Conservation (phyloP, 1,284 basidiomycete species). For the Taiwanofungus camphoratus region DNA sequence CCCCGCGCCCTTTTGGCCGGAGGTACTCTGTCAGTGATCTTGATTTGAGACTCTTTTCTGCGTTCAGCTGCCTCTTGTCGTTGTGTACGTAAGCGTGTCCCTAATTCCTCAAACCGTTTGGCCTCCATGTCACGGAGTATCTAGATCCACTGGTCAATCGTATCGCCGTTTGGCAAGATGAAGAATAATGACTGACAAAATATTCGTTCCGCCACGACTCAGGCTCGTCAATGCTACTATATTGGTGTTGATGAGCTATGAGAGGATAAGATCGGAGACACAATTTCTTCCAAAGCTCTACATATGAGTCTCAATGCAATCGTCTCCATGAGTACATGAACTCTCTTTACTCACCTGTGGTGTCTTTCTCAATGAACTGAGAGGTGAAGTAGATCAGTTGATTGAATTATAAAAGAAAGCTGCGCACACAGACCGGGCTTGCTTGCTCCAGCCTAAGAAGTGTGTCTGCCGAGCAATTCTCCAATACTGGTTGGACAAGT, state of each 20-base stretch:
- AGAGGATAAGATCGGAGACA: conserved; percentile 56
- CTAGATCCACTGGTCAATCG: conserved; percentile 32
- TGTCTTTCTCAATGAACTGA: conserved; percentile 53
- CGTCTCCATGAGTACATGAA: conserved; percentile 3
- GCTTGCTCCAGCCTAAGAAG: conserved; percentile 59
- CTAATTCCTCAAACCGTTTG: conserved; percentile 53
- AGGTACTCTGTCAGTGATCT: conserved; percentile 59
- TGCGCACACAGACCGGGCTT: conserved; percentile 51
- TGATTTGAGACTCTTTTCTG: conserved; percentile 68
- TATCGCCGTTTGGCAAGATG: conserved; percentile 1
- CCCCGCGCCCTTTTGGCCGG: conserved; percentile 51
- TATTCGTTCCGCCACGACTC: conserved; percentile 65
- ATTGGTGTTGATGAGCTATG: conserved; percentile 39
- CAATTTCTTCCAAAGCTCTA: conserved; percentile 66
- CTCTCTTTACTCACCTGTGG: conserved; percentile 41
- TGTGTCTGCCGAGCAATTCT: conserved; percentile 64
- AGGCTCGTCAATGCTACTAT: conserved; percentile 37
- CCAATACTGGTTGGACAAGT: conserved; percentile 64
- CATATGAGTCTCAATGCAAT: conserved; percentile 14
- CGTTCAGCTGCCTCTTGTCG: conserved; percentile 62
- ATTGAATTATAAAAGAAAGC: background rate
- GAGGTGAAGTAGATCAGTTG: background rate
- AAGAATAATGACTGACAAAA: conserved; percentile 42
- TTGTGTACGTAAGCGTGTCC: conserved; percentile 52
- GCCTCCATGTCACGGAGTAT: conserved; percentile 49